phyloP scores from a whole-genome alignment of 441 rosid genomes.

The Melastoma candidum region DNA sequence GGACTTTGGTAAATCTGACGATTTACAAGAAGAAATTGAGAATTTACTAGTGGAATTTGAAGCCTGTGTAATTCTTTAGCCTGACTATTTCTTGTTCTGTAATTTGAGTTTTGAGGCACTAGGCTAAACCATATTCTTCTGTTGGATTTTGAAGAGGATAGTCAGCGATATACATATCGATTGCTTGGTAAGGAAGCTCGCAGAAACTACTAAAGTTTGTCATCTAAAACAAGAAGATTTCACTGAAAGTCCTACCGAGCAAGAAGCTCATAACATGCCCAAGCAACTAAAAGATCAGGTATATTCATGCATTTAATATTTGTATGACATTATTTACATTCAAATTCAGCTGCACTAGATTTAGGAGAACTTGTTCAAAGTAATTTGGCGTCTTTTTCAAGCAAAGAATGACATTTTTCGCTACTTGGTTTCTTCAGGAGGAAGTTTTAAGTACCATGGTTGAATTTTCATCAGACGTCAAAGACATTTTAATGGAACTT shows the following conservation, averaged over 20 bases:
- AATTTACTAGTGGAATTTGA: constrained; percentile 54
- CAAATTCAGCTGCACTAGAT: too few relatives aligned
- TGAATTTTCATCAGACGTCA: constrained; percentile 42
- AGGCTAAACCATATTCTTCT: background rate
- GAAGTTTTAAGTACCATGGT: constrained; percentile 28
- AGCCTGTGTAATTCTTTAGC: constrained; percentile 47
- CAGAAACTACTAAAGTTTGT: constrained; percentile 26
- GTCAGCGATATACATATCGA: constrained; percentile 54
- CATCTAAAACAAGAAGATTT: constrained; percentile 26
- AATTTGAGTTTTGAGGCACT: background rate
- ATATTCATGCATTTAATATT: constrained; percentile 8
- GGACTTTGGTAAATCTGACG: constrained; percentile 44
- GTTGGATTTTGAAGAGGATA: constrained; percentile 36
- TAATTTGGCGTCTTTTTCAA: constrained; percentile 1
- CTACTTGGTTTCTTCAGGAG: constrained; percentile 20
- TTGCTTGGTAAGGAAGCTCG: constrained; percentile 46
- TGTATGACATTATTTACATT: constrained; percentile 17
- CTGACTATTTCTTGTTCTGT: constrained; percentile 10
- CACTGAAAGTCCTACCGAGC: constrained; percentile 34
- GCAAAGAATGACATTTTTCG: background rate
- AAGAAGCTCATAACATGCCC: constrained; percentile 59
- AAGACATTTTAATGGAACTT: constrained; percentile 49
- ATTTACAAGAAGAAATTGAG: constrained; percentile 52
- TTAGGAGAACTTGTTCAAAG: too few relatives aligned
- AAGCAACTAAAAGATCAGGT: constrained; percentile 95